Conservation (phyloP, 1,284 basidiomycete genomes). For the Flammula alnicola region DNA sequence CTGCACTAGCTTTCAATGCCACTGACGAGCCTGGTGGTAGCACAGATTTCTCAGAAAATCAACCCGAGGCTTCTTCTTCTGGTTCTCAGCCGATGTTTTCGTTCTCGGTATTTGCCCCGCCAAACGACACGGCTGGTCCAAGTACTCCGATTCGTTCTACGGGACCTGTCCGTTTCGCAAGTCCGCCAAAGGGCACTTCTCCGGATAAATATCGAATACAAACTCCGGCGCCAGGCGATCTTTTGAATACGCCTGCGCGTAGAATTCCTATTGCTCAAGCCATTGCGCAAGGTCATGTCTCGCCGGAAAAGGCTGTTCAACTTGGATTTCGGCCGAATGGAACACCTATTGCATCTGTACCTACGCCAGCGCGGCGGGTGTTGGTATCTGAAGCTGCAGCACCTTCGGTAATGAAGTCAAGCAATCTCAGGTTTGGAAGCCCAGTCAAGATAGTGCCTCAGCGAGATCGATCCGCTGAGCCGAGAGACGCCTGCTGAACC, state of each 20-base stretch:
- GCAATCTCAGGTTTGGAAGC: conserved; percentile 32
- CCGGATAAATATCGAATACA: conserved; percentile 41
- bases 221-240: conserved; percentile 36
- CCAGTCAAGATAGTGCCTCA: conserved; percentile 32
- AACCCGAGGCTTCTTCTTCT: conserved; percentile 12
- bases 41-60: conserved; percentile 1
- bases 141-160: conserved; percentile 31
- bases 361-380: conserved; percentile 61
- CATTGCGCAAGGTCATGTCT: conserved; percentile 51
- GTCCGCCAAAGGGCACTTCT: conserved; percentile 29
- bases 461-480: conserved; percentile 20
- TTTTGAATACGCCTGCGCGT: conserved; percentile 59
- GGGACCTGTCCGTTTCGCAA: conserved; percentile 35
- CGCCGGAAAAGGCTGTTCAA: conserved; percentile 48
- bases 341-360: conserved; percentile 34
- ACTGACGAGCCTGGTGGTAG: conserved; percentile 6
- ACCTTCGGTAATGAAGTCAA: conserved; percentile 30
- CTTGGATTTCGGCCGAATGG: conserved; percentile 21
- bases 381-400: conserved; percentile 38
- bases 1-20: conserved; percentile 30
- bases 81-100: conserved; percentile 23
- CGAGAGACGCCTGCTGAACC: not conserved
- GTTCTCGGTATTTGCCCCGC: conserved; percentile 28
- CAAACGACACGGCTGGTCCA: conserved; percentile 22
- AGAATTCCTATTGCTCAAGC: conserved; percentile 60